Evolutionary conservation across 106 monocot genomes (phyloP).

Genomic region (Iris macrosiphon): DNA sequence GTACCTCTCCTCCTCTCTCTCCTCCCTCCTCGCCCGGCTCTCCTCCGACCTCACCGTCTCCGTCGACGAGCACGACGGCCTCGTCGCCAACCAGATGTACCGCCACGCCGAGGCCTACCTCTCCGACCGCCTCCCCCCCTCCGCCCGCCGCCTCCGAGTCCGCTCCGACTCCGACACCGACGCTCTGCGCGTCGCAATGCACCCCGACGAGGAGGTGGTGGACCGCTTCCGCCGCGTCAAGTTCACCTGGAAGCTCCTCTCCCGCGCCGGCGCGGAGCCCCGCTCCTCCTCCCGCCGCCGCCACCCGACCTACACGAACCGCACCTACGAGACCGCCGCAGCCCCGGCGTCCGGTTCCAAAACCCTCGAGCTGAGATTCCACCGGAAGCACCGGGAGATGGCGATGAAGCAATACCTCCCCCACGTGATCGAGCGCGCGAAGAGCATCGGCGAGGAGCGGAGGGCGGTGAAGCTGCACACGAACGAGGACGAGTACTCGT

Average conservation of each 20-base stretch:
- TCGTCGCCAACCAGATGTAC: constrained; percentile 12
- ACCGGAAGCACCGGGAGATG: constrained; percentile 16
- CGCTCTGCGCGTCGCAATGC: background rate
- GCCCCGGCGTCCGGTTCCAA: background rate
- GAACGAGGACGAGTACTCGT: background rate
- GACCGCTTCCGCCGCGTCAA: constrained; percentile 9
- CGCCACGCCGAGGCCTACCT: constrained; percentile 13
- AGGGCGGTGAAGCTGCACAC: constrained; percentile 8
- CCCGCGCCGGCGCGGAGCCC: background rate
- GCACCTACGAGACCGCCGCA: background rate
- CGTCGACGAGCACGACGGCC: constrained; percentile 13
- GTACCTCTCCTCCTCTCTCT: background rate
- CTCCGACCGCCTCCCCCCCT: background rate
- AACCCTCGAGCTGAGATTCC: constrained; percentile 7
- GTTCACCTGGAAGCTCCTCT: constrained; percentile 4
- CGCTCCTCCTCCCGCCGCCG: background rate
- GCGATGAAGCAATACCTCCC: constrained; percentile 11
- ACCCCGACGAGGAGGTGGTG: constrained; percentile 1
- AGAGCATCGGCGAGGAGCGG: constrained; percentile 2
- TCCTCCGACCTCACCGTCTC: constrained; percentile 8
- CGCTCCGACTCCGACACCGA: background rate
- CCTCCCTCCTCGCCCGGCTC: background rate
- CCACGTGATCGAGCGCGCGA: constrained; percentile 1
- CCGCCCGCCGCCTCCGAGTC: background rate
- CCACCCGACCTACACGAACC: background rate